A percentile compares a stretch with the other conserved stretches of the same genome.
phyloP scores from a whole-genome alignment of 805 yeast genomes.

The Candida coleopterorum region DNA sequence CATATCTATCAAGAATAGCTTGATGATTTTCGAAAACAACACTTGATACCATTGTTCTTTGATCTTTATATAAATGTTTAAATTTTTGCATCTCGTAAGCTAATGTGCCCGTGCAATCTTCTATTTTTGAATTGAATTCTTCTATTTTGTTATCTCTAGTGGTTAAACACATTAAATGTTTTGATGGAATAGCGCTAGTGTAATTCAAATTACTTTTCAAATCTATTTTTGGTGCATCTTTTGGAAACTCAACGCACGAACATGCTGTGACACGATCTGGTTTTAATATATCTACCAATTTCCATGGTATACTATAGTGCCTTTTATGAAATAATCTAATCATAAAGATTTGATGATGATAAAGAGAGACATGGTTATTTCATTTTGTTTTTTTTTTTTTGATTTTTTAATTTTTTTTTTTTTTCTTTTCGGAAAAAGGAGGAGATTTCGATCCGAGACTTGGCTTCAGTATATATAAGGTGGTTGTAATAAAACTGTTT shows the following conservation, averaged over 20 bases:
- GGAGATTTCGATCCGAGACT: too few species aligned
- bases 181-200: constrained; percentile 49
- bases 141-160: constrained; percentile 33
- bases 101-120: constrained; percentile 41
- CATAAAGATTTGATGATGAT: too few species aligned
- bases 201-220: constrained; percentile 34
- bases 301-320: constrained; percentile 8
- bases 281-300: constrained; percentile 33
- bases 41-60: constrained; percentile 50
- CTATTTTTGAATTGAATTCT: constrained; percentile 49
- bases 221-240: constrained; percentile 39
- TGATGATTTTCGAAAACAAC: constrained; percentile 24
- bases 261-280: constrained; percentile 58
- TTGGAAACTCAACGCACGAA: constrained; percentile 46
- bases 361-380: too few species aligned
- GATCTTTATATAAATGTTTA: constrained; percentile 32
- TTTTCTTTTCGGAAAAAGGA: too few species aligned
- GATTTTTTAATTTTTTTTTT: too few species aligned
- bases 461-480: too few species aligned
- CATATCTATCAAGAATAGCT: constrained; percentile 6
- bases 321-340: constrained; percentile 1
- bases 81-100: constrained; percentile 33
- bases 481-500: too few species aligned
- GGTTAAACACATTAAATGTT: constrained; percentile 51
- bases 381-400: too few species aligned